These are phyloP conservation scores for Magnolia kwangsiensis DNA, from an alignment of 164 flowering plant genomes.

Conservation along the genomic window DNA sequence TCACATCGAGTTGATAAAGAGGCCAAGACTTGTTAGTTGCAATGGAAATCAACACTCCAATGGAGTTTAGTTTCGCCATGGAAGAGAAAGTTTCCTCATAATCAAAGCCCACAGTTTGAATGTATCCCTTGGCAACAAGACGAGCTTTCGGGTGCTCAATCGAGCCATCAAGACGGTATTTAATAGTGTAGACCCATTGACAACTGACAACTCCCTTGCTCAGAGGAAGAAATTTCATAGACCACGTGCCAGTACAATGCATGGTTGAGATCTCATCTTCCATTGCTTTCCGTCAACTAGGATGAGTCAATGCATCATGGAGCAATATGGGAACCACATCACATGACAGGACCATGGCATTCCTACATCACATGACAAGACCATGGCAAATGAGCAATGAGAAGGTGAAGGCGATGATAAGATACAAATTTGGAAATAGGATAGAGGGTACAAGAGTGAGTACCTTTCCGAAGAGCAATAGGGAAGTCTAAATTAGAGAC, in stretches of 20 bases:
- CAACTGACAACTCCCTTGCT: neutral
- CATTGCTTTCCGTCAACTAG: no score
- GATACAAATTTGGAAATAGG: no score
- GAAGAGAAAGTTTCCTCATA: neutral
- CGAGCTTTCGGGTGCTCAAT: neutral
- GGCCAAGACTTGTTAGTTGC: neutral
- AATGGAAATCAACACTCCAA: neutral
- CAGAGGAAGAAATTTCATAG: neutral
- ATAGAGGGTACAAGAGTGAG: no score
- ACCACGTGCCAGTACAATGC: neutral
- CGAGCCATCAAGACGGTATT: neutral
- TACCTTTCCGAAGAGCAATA: no score
- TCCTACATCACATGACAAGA: no score
- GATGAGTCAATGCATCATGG: no score
- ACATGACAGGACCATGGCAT: no score
- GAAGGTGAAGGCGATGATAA: no score
- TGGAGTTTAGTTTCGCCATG: neutral
- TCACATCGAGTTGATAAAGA: neutral
- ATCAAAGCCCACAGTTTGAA: neutral
- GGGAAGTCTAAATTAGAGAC: no score
- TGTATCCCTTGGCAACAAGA: neutral
- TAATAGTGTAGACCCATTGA: neutral
- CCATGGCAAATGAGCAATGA: no score
- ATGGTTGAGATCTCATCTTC: no score
- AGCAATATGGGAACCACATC: no score